Conservation (phyloP, 2,329 filamentous ascomycete species). For the Trichoderma breve region DNA sequence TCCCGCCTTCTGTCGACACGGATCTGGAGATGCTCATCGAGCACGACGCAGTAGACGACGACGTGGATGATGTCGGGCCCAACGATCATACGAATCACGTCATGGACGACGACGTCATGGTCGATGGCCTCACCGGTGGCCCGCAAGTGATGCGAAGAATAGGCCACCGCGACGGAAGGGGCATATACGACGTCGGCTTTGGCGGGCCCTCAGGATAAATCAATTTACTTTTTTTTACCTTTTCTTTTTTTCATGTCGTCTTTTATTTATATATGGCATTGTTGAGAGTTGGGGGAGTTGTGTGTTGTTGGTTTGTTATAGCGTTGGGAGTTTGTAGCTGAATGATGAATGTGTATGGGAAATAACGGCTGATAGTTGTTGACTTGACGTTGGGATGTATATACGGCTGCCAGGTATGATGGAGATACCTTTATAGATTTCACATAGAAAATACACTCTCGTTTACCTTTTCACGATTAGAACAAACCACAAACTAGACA, state of each 20-base stretch:
- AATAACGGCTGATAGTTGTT: too few relatives aligned
- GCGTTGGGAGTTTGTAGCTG: constrained; percentile 2
- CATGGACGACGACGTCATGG: constrained; percentile 21
- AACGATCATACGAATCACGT: constrained; percentile 2
- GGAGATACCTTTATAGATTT: constrained; percentile 14
- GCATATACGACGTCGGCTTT: constrained; percentile 33
- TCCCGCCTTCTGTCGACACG: constrained; percentile 45
- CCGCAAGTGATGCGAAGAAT: constrained; percentile 19
- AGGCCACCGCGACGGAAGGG: constrained; percentile 26
- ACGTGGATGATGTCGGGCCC: constrained; percentile 15
- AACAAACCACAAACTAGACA: neutral
- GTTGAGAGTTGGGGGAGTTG: neutral
- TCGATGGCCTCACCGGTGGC: constrained; percentile 9
- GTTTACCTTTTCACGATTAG: neutral
- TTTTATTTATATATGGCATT: neutral
- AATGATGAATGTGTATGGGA: neutral
- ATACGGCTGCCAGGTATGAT: neutral
- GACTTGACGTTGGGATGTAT: neutral
- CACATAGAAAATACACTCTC: neutral
- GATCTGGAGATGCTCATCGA: constrained; percentile 54
- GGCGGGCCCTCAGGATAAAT: constrained; percentile 23
- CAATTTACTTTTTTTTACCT: neutral
- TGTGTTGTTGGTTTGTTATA: neutral
- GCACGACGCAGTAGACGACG: constrained; percentile 44
- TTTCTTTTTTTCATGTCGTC: neutral